Base-by-base conservation (phyloP, 257 asterid genomes). In the Linaria vulgaris region DNA sequence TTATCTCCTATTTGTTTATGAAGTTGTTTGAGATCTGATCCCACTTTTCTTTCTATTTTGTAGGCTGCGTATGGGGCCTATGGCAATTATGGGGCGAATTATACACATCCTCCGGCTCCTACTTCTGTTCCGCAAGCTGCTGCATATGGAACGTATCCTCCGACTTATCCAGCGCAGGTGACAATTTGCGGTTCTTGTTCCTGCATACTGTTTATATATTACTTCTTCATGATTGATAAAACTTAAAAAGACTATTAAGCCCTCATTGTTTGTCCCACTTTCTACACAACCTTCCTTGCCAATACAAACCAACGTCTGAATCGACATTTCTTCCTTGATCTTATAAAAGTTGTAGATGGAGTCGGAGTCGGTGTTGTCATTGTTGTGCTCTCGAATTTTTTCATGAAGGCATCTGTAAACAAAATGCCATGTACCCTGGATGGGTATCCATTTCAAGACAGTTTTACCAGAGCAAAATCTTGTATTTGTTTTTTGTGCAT, bases 61-160 rank as follows among this genome's bases (percentile, higher is more conserved):
- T 78, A 89, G 99, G 85, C 96, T 63, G 79, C 94, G 14, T 86
- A 85, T 62, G 69, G 86, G 62, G 78, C 88, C 12, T 86, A 92
- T 47, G 88, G 95, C 34, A 65, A 75, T 69, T 92, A 92, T 23
- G 94, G 87, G 37, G 60, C 86, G 37, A 68, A 82, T 71, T 94
- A 89, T 78, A 51, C 83, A 0, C 92, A 80, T 17, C 78, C 90
- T 21, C 97, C 87, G 74, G 69, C 70, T 20, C 90, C 94, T 53
- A 69, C 87, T 38, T 68, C 95, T 9, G 90, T 76, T 20, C 88
- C 97, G 37, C 96, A 84, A 57, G 85, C 90, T 27, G 81, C 82
- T 56, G 82, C 90, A n/a, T 88, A 78, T 71, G 98, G 95, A 71
- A 74, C 88, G 56, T 89, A 92, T 71, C 96, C 97, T 71, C 78